Percentiles rank a stretch among this genome's conserved stretches.
Evolutionary conservation across 2,329 filamentous ascomycete species (phyloP).

Genomic region (Paecilomyces fulvus): DNA sequence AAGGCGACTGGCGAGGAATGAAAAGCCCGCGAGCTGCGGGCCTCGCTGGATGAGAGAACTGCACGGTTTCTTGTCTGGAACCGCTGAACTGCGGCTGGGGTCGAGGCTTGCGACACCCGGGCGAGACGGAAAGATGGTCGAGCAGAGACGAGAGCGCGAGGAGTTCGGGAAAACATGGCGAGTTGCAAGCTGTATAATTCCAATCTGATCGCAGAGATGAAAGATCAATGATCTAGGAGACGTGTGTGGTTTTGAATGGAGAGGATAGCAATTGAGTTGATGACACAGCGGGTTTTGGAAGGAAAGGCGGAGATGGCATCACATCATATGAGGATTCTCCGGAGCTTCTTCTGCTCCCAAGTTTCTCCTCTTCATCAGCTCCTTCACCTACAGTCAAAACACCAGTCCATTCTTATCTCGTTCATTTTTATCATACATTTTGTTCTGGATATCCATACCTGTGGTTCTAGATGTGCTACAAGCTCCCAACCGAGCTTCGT

Average conservation of each 20-base stretch:
- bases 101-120: constrained; percentile 8
- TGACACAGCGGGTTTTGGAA: constrained; percentile 22
- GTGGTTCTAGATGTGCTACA: not conserved
- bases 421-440: not conserved
- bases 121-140: constrained; percentile 15
- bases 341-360: constrained; percentile 4
- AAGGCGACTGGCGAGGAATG: constrained; percentile 24
- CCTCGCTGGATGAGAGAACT: not conserved
- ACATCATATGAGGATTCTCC: not conserved
- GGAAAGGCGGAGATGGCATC: not conserved
- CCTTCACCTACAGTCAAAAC: not conserved
- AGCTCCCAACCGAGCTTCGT: not conserved
- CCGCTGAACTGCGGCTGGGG: constrained; percentile 7
- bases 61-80: constrained; percentile 6
- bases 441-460: not conserved
- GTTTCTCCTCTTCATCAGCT: not conserved
- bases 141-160: constrained; percentile 28
- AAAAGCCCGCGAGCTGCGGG: constrained; percentile 10
- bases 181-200: constrained; percentile 16
- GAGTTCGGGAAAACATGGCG: constrained; percentile 35
- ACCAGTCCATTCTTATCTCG: not conserved
- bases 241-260: not conserved
- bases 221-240: not conserved
- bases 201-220: not conserved
- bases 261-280: not conserved